Conservation (phyloP, 257 asterid genomes). For the Jacaranda mimosifolia region DNA sequence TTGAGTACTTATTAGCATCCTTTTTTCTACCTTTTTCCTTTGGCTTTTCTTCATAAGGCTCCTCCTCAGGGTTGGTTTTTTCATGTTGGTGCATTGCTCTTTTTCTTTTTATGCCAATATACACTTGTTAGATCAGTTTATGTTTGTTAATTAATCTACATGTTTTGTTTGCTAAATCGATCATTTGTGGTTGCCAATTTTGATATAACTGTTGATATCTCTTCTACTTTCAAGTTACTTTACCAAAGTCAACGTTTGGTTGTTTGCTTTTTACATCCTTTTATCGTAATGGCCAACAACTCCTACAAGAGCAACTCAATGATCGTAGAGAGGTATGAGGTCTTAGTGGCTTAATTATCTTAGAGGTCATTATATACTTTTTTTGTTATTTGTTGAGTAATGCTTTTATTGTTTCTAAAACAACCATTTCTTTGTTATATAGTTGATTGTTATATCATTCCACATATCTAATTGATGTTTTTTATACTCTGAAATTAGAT, state of each 20-base stretch:
- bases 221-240: conserved; percentile 27
- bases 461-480: neutral
- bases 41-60: neutral
- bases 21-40: neutral
- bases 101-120: neutral
- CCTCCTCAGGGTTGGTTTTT: neutral
- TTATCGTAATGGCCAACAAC: conserved; percentile 82
- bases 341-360: conserved; percentile 23
- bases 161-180: conserved; percentile 18
- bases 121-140: neutral
- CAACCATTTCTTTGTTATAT: neutral
- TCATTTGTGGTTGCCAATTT: neutral
- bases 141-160: conserved; percentile 1
- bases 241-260: conserved; percentile 80
- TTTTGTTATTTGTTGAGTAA: conserved; percentile 24
- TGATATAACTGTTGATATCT: neutral
- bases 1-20: neutral
- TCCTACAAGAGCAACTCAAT: conserved; percentile 83
- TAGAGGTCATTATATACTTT: conserved; percentile 8
- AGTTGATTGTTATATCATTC: conserved; percentile 12
- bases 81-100: neutral
- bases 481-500: neutral
- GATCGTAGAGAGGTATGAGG: conserved; percentile 84
- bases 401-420: conserved; percentile 2
- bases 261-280: conserved; percentile 92